Evolutionary conservation across 768 basidiomycete genomes (phyloP).

Genomic region (Chalciporus chontae): DNA sequence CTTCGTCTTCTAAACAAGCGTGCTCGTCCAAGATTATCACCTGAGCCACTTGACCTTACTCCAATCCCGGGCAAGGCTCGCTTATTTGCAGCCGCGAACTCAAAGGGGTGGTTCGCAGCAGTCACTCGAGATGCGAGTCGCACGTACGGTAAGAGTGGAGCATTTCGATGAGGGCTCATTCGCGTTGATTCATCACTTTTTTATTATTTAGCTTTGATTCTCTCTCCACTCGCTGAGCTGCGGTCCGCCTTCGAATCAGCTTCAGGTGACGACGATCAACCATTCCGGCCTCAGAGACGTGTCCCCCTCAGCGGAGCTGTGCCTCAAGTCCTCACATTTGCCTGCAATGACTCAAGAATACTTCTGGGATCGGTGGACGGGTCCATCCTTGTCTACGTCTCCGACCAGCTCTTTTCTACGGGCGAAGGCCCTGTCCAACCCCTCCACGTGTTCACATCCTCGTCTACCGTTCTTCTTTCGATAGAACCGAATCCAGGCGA

Average conservation of each 20-base stretch:
- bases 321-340: constrained; percentile 56
- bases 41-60: constrained; percentile 42
- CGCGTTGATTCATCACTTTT: not conserved
- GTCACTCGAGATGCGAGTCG: constrained; percentile 36
- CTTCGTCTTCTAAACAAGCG: constrained; percentile 52
- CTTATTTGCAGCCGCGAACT: constrained; percentile 58
- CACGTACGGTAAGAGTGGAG: constrained; percentile 35
- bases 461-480: constrained; percentile 46
- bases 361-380: constrained; percentile 59
- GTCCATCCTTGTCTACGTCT: constrained; percentile 57
- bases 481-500: constrained; percentile 63
- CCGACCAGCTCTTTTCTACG: constrained; percentile 45
- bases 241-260: constrained; percentile 47
- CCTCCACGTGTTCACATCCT: constrained; percentile 46
- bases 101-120: constrained; percentile 69
- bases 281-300: constrained; percentile 52
- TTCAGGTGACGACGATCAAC: constrained; percentile 34
- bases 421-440: constrained; percentile 44
- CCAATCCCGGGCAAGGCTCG: constrained; percentile 41
- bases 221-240: constrained; percentile 61
- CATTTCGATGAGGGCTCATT: not conserved
- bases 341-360: constrained; percentile 56
- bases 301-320: constrained; percentile 41
- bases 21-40: constrained; percentile 60
- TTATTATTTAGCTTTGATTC: constrained; percentile 46